These are phyloP conservation scores for Cynara cardunculus DNA, from an alignment of 129 eudicot genomes.

Conservation along the genomic window DNA sequence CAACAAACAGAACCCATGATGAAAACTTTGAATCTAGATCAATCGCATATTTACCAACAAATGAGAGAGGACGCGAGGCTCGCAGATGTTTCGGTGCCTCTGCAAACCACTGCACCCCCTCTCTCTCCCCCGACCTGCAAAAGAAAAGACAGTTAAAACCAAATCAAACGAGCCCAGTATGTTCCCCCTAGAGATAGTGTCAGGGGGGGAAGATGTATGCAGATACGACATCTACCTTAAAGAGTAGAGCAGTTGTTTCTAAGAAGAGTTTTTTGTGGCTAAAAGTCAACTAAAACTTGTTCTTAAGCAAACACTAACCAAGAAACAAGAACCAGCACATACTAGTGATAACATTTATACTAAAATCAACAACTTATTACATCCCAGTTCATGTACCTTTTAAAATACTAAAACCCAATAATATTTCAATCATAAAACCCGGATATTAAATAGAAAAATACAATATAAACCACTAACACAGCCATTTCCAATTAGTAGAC, in stretches of 20 bases:
- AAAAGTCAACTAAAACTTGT: background rate
- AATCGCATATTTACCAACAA: background rate
- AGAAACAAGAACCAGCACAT: background rate
- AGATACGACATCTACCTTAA: background rate
- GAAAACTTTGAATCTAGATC: background rate
- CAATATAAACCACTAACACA: background rate
- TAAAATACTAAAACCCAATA: background rate
- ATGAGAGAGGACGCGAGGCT: constrained; percentile 50
- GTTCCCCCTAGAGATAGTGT: background rate
- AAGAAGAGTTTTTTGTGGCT: background rate
- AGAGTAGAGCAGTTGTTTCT: background rate
- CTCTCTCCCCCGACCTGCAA: constrained; percentile 1
- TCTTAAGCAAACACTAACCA: background rate
- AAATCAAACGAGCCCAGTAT: background rate
- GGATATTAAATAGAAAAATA: background rate
- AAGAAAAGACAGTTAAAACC: background rate
- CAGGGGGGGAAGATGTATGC: background rate
- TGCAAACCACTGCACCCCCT: constrained; percentile 45
- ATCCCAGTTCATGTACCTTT: background rate
- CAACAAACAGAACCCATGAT: constrained; percentile 68
- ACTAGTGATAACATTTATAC: background rate
- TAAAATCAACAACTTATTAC: background rate
- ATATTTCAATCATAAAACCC: background rate
- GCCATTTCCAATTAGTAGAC: background rate
- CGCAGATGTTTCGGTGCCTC: constrained; percentile 38